Evolutionary conservation across 257 asterid genomes (phyloP), one percentile per base, ranked within the genome.

Genomic region (Mentha longifolia): DNA sequence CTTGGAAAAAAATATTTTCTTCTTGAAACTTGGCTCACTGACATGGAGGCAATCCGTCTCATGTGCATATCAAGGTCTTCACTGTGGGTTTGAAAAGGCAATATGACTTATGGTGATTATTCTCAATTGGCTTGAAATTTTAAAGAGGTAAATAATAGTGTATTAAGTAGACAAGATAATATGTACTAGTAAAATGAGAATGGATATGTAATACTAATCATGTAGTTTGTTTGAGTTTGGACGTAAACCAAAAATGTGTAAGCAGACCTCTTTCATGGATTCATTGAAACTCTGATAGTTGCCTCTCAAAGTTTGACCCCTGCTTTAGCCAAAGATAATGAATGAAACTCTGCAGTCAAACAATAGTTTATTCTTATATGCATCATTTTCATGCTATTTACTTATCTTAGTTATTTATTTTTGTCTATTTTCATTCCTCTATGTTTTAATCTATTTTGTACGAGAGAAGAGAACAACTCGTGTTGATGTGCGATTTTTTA

Each of bases 21-120:
- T 78, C 62, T 22, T 70, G 72, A 75, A 67, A 52, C 60, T 74
- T 49, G 69, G 72, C 55, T 70, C 16, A 17, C 72, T 61, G 42
- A 71, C 49, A 14, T 54, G 39, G 65, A 35, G 65, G 52, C 61
- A 42, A 19, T 45, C 50, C 58, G 56, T 56, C 47, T 68, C 6
- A 46, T 43, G 41, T 75, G 74, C 50, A 22, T 7, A 56, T 59
- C 65, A 72, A 45, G 66, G 45, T 70, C 54, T 25, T 33, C 20
- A 39, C 45, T 39, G 1, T 30, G 45, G 60, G 66, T 33, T 25
- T 59, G 16, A 9, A 9, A 6, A 25, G 37, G 52, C 22, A 33
- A 42, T 55, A 62, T 39, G 47, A 76, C 56, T 51, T 65, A 37
- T 25, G 33, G 45, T 58, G 46, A 60, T 70, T 62, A 37, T 76